Percentiles rank a stretch among this genome's conserved stretches.
Evolutionary conservation across 2,329 filamentous ascomycete species (phyloP).

Genomic region (Pezicula radicicola): DNA sequence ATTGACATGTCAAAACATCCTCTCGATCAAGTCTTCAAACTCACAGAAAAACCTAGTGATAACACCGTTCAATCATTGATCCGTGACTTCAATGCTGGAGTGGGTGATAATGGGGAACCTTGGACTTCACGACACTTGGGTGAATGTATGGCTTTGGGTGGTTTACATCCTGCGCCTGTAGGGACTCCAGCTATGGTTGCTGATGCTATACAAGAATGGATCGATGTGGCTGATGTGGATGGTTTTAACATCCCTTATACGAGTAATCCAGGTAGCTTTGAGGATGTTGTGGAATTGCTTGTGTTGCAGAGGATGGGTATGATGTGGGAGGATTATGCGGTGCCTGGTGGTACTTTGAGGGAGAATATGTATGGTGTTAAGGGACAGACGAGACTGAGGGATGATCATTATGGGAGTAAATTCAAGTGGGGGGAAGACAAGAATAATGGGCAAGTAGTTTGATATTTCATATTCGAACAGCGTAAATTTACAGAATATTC

Average conservation of each 20-base stretch:
- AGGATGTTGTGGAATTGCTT: constrained; percentile 61
- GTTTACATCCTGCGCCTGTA: not conserved
- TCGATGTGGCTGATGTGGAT: constrained; percentile 65
- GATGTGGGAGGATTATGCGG: constrained; percentile 43
- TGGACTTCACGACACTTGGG: too few relatives aligned
- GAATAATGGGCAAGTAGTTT: too few relatives aligned
- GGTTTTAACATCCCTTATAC: constrained; percentile 72
- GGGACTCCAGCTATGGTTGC: not conserved
- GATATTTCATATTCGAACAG: too few relatives aligned
- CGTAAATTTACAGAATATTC: too few relatives aligned
- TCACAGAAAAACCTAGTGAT: too few relatives aligned
- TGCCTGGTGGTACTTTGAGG: too few relatives aligned
- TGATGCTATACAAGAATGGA: constrained; percentile 62
- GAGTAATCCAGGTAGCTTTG: constrained; percentile 62
- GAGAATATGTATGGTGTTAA: too few relatives aligned
- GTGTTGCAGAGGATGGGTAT: constrained; percentile 53
- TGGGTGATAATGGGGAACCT: too few relatives aligned
- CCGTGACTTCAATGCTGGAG: too few relatives aligned
- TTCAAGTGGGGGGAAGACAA: constrained; percentile 3
- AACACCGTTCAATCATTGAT: too few relatives aligned
- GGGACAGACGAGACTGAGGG: not conserved
- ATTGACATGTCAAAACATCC: constrained; percentile 38
- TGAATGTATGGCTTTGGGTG: not conserved
- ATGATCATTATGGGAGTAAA: constrained; percentile 5
- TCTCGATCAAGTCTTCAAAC: not conserved